These are phyloP conservation scores for Tuber aestivum DNA, from an alignment of 495 filamentous ascomycete species.

Conservation along the genomic window DNA sequence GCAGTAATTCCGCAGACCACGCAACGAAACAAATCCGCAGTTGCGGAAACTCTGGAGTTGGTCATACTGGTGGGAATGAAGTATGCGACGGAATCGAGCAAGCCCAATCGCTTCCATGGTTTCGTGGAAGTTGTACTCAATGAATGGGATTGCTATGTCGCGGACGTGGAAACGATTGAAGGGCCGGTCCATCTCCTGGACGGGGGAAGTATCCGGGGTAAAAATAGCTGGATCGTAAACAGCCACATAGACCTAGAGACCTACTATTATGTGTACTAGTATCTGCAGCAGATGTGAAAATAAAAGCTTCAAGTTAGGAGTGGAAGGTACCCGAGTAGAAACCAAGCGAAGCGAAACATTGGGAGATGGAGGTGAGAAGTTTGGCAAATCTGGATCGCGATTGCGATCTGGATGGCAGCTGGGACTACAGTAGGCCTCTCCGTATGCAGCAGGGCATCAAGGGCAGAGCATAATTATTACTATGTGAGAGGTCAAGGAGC, in stretches of 20 bases:
- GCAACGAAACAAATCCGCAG: neutral
- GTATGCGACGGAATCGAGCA: conserved; percentile 2
- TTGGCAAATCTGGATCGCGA: neutral
- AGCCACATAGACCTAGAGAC: neutral
- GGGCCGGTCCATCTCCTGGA: conserved; percentile 4
- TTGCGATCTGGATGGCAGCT: neutral
- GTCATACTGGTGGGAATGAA: conserved; percentile 1
- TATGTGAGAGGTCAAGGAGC: too few relatives aligned
- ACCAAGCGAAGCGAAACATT: too few relatives aligned
- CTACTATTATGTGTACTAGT: neutral
- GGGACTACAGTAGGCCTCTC: too few relatives aligned
- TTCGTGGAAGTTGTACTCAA: conserved; percentile 5
- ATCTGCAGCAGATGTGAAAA: neutral
- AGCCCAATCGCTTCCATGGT: conserved; percentile 1
- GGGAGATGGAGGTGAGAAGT: neutral
- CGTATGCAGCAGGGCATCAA: too few relatives aligned
- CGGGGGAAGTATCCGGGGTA: too few relatives aligned
- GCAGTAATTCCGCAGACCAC: neutral
- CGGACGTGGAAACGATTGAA: neutral
- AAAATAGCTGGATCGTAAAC: neutral
- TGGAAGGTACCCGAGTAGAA: too few relatives aligned
- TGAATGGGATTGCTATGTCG: neutral
- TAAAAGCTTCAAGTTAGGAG: neutral
- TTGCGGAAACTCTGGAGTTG: neutral
- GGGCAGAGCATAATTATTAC: too few relatives aligned